phyloP scores from a whole-genome alignment of 78 protist species.

The Cavenderia fasciculata region DNA sequence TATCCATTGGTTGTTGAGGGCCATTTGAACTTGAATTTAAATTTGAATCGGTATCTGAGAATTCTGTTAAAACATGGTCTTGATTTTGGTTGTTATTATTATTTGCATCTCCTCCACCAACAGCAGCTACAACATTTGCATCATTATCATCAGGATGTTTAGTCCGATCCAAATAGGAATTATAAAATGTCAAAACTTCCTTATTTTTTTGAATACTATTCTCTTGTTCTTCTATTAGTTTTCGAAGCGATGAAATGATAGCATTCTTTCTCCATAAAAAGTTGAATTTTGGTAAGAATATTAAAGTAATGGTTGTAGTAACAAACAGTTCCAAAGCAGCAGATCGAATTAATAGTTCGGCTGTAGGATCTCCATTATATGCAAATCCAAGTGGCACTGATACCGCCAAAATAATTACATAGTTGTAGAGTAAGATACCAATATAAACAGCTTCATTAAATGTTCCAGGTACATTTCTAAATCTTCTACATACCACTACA shows the following conservation, averaged over 20 bases:
- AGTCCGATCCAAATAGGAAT: constrained; percentile 12
- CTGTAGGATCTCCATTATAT: constrained; percentile 34
- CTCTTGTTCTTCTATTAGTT: constrained; percentile 56
- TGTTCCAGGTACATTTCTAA: constrained; percentile 53
- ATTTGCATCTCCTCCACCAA: background rate
- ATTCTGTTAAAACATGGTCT: background rate
- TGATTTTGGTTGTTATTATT: background rate
- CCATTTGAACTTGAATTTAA: background rate
- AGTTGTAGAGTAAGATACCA: constrained; percentile 61
- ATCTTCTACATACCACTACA: constrained; percentile 67
- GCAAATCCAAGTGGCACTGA: constrained; percentile 28
- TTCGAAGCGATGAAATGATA: constrained; percentile 18
- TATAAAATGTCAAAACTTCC: constrained; percentile 33
- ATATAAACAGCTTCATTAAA: constrained; percentile 73
- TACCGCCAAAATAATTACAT: constrained; percentile 19
- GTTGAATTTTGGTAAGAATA: constrained; percentile 48
- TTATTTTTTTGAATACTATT: constrained; percentile 40
- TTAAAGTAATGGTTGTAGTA: constrained; percentile 2
- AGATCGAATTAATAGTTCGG: constrained; percentile 24
- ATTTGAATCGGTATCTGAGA: background rate
- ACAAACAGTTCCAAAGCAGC: constrained; percentile 7
- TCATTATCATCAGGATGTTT: background rate
- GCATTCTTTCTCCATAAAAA: constrained; percentile 22
- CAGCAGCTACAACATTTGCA: background rate
- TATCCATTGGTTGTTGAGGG: background rate